Base-by-base conservation (phyloP, 1,284 basidiomycete species). In the Apiotrichum montevideense region DNA sequence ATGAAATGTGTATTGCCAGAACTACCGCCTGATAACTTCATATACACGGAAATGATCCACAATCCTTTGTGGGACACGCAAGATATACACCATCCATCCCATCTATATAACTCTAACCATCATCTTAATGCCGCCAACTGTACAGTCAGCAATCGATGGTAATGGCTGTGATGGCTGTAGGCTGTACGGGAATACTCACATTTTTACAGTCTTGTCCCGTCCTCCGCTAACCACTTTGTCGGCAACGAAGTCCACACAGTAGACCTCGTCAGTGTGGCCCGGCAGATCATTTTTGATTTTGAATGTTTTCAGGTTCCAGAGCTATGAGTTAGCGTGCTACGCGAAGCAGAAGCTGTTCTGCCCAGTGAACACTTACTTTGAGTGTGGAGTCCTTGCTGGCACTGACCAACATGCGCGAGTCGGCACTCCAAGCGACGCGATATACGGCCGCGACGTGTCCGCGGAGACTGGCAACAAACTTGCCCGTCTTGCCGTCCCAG, bases 151-250 rank as follows among this genome's bases (percentile, higher is more conserved):
- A 39, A 39, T 8, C 8, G 37, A 39, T 13, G 8, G 13, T 13
- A 39, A 39, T 39, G 37, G 37, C 8, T 34, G 11, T n/a, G 13
- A 11, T 15, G 3, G 14, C 6, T 34, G 33, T 34, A 21, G 33
- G 10, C 34, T 21, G 34, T 1, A 4, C 3, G 21, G 6, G 35
- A 21, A 2, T 5, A 73, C 78, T 73, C 67, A 81, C 78, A 84
- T 83, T 68, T 83, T 83, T 55, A 84, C 79, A 33, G 78, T 79
- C 73, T 80, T 80, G 64, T 84, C 83, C 49, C 81, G 72, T 0
- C 96, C 95, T 11, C 94, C 96, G 72, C 91, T 95, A 60, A 97
- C 93, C 35, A 98, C 84, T 75, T 98, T 98, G 79, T 98, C 95
- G 1, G 93, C 95, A 0, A 96, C 91, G 71, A 95, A 96, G 74